phyloP scores from a whole-genome alignment of 371 early-diverging fungal genomes.

The Zychaea mexicana region DNA sequence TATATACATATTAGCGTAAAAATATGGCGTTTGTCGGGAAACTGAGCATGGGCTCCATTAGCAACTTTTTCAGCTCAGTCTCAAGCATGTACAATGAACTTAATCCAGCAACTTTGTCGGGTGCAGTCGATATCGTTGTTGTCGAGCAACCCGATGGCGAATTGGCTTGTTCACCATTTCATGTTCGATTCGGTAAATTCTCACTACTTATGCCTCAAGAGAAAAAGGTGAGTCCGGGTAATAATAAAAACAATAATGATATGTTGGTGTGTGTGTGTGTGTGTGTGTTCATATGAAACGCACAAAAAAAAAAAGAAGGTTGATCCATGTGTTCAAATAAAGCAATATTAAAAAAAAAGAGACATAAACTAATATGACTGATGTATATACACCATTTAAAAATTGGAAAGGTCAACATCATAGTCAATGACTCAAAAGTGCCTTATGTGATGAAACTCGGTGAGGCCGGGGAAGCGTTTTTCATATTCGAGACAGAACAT shows the following conservation, averaged over 20 bases:
- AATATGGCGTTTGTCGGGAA: conserved; percentile 50
- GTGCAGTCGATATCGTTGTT: conserved; percentile 98
- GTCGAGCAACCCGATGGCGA: conserved; percentile 84
- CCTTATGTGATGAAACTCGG: conserved; percentile 95
- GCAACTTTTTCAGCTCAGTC: conserved; percentile 70
- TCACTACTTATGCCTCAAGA: conserved; percentile 88
- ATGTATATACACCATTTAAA: no score
- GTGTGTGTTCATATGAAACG: neutral
- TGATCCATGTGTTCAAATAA: no score
- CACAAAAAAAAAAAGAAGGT: neutral
- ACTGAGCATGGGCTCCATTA: conserved; percentile 15
- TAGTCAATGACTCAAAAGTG: conserved; percentile 82
- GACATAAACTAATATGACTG: no score
- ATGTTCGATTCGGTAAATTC: conserved; percentile 98
- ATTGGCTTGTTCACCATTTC: conserved; percentile 94
- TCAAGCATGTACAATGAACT: conserved; percentile 95
- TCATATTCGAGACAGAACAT: conserved; percentile 90
- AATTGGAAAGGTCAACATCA: conserved; percentile 84
- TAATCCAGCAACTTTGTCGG: conserved; percentile 97
- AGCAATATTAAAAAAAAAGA: no score
- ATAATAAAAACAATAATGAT: no score
- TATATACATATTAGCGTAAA: no score
- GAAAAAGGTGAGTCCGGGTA: conserved; percentile 81
- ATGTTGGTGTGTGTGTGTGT: no score
- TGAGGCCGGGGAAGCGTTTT: conserved; percentile 98